Conservation (phyloP, 192 early-diverging fungal species). For the Coemansia sp. region DNA sequence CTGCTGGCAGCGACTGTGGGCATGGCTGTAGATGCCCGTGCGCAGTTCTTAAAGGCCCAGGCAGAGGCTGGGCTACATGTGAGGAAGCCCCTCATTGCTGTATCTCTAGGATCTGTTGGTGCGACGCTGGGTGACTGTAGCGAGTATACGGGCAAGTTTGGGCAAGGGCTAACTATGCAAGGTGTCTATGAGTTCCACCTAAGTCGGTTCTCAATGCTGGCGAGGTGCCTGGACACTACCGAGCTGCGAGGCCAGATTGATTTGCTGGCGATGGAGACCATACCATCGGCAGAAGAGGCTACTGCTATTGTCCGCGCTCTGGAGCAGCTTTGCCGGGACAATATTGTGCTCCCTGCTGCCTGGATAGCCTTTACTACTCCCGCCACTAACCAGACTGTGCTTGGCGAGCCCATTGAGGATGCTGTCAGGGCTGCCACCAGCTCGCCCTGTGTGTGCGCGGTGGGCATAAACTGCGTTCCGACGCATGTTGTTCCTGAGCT, state of each 20-base stretch:
- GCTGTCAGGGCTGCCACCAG: constrained; percentile 39
- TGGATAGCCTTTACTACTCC: constrained; percentile 66
- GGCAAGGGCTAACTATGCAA: constrained; percentile 23
- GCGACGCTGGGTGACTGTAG: constrained; percentile 64
- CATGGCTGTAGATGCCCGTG: constrained; percentile 58
- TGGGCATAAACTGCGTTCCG: constrained; percentile 69
- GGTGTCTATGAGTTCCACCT: constrained; percentile 61
- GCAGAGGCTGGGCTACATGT: not conserved
- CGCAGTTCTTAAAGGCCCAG: constrained; percentile 23
- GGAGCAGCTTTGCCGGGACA: constrained; percentile 5
- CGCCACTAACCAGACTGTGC: constrained; percentile 28
- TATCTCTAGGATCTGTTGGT: constrained; percentile 68
- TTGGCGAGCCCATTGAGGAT: constrained; percentile 58
- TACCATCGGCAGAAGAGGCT: constrained; percentile 64
- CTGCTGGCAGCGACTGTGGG: constrained; percentile 49
- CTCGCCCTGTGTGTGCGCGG: constrained; percentile 41
- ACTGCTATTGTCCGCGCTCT: constrained; percentile 56
- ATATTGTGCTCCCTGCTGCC: constrained; percentile 39
- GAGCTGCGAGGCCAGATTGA: constrained; percentile 52
- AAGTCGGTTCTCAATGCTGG: constrained; percentile 45
- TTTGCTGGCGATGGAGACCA: constrained; percentile 70
- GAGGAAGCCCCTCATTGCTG: constrained; percentile 52
- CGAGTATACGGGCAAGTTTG: constrained; percentile 71
- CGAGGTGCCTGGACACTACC: constrained; percentile 9
- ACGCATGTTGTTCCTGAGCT: constrained; percentile 8